These are phyloP conservation scores for Phytophthora aleatoria DNA, from an alignment of 352 stramenopile species.

Conservation along the genomic window DNA sequence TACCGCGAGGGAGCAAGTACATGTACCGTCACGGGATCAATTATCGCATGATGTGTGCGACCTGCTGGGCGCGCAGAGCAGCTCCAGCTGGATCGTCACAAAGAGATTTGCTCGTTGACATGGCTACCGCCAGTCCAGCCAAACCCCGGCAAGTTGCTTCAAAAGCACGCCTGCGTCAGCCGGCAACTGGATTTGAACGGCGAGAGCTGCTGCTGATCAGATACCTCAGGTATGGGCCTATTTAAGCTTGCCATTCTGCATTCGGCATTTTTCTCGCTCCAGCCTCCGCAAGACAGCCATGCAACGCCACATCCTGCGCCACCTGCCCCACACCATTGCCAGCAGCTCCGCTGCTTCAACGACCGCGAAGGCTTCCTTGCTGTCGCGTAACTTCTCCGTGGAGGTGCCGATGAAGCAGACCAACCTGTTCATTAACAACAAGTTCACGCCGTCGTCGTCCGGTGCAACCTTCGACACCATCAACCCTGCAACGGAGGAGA, in stretches of 20 bases:
- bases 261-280: slow-evolving; percentile 25
- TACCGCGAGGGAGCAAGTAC: too few species aligned
- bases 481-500: slow-evolving; percentile 78
- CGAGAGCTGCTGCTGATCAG: too few species aligned
- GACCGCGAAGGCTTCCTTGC: slow-evolving; percentile 20
- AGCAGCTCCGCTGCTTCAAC: slow-evolving; percentile 15
- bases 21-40: too few species aligned
- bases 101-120: slow-evolving; percentile 27
- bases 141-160: neutral
- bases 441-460: slow-evolving; percentile 72
- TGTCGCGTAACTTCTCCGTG: slow-evolving; percentile 37
- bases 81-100: slow-evolving; percentile 21
- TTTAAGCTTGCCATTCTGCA: slow-evolving; percentile 21
- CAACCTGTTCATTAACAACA: slow-evolving; percentile 86
- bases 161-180: slow-evolving; percentile 1
- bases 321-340: slow-evolving; percentile 32
- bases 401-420: slow-evolving; percentile 60
- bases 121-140: slow-evolving; percentile 12
- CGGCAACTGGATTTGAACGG: slow-evolving; percentile 7
- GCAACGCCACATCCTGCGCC: slow-evolving; percentile 51
- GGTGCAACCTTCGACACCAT: slow-evolving; percentile 76
- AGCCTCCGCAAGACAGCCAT: slow-evolving; percentile 29
- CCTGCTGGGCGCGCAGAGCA: slow-evolving; percentile 21
- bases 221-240: neutral
- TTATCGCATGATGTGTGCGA: neutral